phyloP scores from a whole-genome alignment of 495 filamentous ascomycete genomes.

The Penicillium canescens region DNA sequence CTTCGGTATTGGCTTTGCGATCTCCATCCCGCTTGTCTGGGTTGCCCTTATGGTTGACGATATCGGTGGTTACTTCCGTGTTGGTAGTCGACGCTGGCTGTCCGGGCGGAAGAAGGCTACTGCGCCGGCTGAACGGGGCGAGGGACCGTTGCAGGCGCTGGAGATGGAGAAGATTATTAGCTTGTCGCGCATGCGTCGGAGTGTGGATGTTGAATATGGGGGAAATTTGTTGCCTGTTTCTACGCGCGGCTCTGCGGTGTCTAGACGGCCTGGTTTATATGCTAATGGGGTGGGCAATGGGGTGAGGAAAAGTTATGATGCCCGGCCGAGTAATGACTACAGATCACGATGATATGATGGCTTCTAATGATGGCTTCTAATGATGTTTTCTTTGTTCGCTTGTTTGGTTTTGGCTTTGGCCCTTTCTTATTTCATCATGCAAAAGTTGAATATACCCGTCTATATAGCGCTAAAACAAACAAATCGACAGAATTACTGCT shows the following conservation, averaged over 20 bases:
- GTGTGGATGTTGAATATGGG: conserved; percentile 32
- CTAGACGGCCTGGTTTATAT: conserved; percentile 12
- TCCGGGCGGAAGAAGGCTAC: conserved; percentile 9
- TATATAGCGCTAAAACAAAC: conserved; percentile 9
- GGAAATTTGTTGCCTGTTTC: conserved; percentile 35
- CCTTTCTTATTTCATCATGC: neutral
- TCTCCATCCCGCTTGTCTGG: conserved; percentile 61
- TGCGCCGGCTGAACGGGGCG: neutral
- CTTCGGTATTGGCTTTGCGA: conserved; percentile 67
- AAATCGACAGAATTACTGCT: neutral
- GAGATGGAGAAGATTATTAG: conserved; percentile 38
- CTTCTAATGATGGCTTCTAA: conserved; percentile 1
- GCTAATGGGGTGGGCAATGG: conserved; percentile 10
- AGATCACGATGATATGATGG: conserved; percentile 19
- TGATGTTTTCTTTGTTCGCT: neutral
- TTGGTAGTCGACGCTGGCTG: conserved; percentile 30
- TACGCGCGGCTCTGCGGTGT: conserved; percentile 24
- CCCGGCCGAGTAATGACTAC: conserved; percentile 20
- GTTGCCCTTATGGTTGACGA: conserved; percentile 60
- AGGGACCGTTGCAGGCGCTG: conserved; percentile 11
- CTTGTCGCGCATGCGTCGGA: conserved; percentile 24
- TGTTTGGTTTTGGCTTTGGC: neutral
- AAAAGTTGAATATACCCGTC: conserved; percentile 10
- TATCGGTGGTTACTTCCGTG: conserved; percentile 45
- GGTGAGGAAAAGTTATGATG: conserved; percentile 19